These are phyloP conservation scores for Thelephora aurantiotincta DNA, from an alignment of 768 basidiomycete genomes.

Conservation along the genomic window DNA sequence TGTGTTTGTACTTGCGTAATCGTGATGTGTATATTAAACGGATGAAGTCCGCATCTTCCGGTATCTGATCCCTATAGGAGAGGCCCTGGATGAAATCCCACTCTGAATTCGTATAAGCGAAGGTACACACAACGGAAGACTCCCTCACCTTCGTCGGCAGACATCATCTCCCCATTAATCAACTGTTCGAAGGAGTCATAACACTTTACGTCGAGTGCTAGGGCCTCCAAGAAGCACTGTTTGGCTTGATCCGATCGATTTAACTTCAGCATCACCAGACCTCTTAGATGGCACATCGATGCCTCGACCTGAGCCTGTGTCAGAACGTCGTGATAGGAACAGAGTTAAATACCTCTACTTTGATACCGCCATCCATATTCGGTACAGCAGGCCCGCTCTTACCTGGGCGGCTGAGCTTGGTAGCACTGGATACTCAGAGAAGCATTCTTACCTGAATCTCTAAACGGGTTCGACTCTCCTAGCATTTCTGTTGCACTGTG, in stretches of 20 bases:
- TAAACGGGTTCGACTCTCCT: constrained; percentile 85
- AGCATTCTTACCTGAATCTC: constrained; percentile 38
- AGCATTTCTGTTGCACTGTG: constrained; percentile 84
- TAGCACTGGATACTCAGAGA: background rate
- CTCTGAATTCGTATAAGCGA: constrained; percentile 33
- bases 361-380: constrained; percentile 87
- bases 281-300: constrained; percentile 92
- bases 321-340: background rate
- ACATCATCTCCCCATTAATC: constrained; percentile 90
- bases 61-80: constrained; percentile 68
- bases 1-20: constrained; percentile 81
- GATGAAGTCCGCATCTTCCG: constrained; percentile 84
- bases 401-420: constrained; percentile 19
- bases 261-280: constrained; percentile 86
- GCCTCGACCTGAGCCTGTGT: constrained; percentile 64
- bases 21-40: constrained; percentile 86
- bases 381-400: constrained; percentile 58
- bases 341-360: constrained; percentile 31
- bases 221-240: constrained; percentile 89
- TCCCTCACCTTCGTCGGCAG: constrained; percentile 75
- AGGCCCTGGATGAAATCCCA: constrained; percentile 92
- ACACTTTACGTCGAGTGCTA: constrained; percentile 90
- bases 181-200: constrained; percentile 92
- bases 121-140: constrained; percentile 3
- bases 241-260: constrained; percentile 88